Conservation (phyloP, 495 filamentous ascomycete species). For the Aspergillus ostianus region DNA sequence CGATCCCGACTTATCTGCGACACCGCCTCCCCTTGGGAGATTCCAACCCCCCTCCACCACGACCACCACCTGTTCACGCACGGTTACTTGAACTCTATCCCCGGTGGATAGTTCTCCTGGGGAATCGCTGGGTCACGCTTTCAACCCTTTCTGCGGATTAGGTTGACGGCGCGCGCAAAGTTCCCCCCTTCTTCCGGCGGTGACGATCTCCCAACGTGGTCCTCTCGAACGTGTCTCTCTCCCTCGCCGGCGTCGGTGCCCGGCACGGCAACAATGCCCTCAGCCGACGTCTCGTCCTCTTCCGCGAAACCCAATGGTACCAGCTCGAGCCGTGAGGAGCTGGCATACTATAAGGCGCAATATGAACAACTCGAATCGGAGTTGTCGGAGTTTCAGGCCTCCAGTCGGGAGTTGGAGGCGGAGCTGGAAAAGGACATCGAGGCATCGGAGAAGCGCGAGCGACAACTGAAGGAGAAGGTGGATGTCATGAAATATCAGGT, state of each 20-base stretch:
- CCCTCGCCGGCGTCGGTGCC: conserved; percentile 30
- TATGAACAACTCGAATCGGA: conserved; percentile 92
- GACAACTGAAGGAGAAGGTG: conserved; percentile 78
- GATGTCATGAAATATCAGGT: conserved; percentile 83
- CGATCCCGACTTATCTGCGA: conserved; percentile 33
- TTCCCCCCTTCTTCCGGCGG: conserved; percentile 5
- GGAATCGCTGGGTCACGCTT: conserved; percentile 1
- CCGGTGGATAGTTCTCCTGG: conserved; percentile 10
- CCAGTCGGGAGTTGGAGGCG: conserved; percentile 87
- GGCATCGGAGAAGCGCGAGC: conserved; percentile 88
- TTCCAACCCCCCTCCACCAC: conserved; percentile 28
- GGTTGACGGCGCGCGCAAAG: conserved; percentile 1
- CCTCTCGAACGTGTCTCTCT: conserved; percentile 22
- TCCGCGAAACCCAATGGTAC: conserved; percentile 60
- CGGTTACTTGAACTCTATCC: conserved; percentile 18
- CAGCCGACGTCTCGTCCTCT: conserved; percentile 58
- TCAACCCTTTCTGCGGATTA: neutral
- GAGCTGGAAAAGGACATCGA: conserved; percentile 97
- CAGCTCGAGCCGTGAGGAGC: conserved; percentile 63
- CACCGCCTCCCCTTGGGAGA: conserved; percentile 38
- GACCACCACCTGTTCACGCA: conserved; percentile 22
- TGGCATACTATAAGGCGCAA: conserved; percentile 92
- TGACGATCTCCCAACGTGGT: conserved; percentile 18
- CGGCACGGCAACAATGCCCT: conserved; percentile 44
- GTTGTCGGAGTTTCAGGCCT: conserved; percentile 89